These are phyloP conservation scores for Lippia alba DNA, from an alignment of 305 asterid genomes.

Conservation along the genomic window DNA sequence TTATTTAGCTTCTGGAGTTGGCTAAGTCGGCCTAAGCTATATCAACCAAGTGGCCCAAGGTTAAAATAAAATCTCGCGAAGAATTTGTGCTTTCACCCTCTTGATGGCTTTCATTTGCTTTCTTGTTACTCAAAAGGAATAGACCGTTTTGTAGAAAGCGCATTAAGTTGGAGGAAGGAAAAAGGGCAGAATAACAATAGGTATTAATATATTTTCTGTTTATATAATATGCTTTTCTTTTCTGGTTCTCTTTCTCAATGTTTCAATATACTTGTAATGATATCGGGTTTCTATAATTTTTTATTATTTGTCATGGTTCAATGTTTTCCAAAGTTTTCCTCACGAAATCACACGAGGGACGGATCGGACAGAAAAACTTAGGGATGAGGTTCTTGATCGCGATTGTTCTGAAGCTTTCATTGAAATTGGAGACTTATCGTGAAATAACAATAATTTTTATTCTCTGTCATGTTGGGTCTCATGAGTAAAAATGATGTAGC, in stretches of 20 bases:
- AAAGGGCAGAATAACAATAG: slow-evolving; percentile 25
- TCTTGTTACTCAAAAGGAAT: slow-evolving; percentile 18
- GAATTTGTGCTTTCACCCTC: slow-evolving; percentile 12
- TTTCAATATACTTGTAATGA: background rate
- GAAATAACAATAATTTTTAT: too few species aligned
- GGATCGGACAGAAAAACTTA: background rate
- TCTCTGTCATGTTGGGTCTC: too few species aligned
- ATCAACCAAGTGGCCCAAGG: slow-evolving; percentile 11
- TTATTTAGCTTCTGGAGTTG: slow-evolving; percentile 18
- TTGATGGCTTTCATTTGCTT: slow-evolving; percentile 13
- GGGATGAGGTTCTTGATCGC: slow-evolving; percentile 28
- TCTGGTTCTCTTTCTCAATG: slow-evolving; percentile 37
- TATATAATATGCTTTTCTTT: slow-evolving; percentile 27
- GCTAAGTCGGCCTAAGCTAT: slow-evolving; percentile 18
- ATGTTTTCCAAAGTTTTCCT: too few species aligned
- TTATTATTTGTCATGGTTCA: too few species aligned
- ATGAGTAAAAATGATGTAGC: too few species aligned
- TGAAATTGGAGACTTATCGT: too few species aligned
- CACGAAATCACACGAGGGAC: too few species aligned
- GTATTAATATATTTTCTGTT: slow-evolving; percentile 37
- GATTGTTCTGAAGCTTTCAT: slow-evolving; percentile 2
- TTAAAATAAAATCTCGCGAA: slow-evolving; percentile 2
- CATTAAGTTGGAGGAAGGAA: slow-evolving; percentile 23
- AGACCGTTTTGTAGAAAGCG: slow-evolving; percentile 23
- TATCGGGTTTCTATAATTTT: too few species aligned